These are phyloP conservation scores for Lasiodiplodia sp. DNA, from an alignment of 2,329 filamentous ascomycete genomes.

Conservation along the genomic window DNA sequence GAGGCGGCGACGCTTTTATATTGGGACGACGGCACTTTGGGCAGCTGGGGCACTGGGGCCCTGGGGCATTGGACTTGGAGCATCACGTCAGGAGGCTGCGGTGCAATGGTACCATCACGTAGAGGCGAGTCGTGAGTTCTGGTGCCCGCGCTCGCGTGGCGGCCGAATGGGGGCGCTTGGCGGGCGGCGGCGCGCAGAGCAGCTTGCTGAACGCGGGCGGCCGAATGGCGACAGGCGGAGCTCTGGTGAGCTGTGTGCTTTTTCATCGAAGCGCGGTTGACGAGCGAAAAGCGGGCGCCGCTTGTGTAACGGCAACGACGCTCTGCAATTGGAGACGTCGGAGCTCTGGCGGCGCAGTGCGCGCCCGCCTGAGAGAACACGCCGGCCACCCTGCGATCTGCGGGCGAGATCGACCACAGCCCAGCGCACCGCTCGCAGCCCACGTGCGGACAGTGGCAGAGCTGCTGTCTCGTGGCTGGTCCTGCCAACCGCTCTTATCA, in stretches of 20 bases:
- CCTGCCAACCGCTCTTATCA: constrained; percentile 14
- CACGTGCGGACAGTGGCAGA: constrained; percentile 10
- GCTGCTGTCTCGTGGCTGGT: not conserved
- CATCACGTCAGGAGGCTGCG: constrained; percentile 12
- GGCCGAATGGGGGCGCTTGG: constrained; percentile 12
- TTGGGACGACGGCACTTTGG: constrained; percentile 1
- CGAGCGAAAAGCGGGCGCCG: constrained; percentile 24
- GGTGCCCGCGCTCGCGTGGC: constrained; percentile 15
- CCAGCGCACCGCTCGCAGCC: constrained; percentile 5
- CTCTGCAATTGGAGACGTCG: constrained; percentile 26
- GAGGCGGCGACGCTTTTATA: constrained; percentile 4
- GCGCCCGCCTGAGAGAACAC: constrained; percentile 2
- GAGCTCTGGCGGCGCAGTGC: constrained; percentile 23
- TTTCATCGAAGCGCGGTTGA: constrained; percentile 24
- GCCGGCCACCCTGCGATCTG: constrained; percentile 19
- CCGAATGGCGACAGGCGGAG: constrained; percentile 16
- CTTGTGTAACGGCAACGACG: constrained; percentile 2
- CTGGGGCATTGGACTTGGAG: constrained; percentile 2
- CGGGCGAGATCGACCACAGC: constrained; percentile 13
- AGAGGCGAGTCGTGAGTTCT: constrained; percentile 10
- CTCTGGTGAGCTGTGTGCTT: constrained; percentile 2
- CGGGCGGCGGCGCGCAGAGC: constrained; percentile 19
- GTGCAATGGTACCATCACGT: constrained; percentile 12
- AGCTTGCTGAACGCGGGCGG: constrained; percentile 7
- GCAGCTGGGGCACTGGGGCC: not conserved